A percentile compares a stretch with the other conserved stretches of the same genome.
These are phyloP conservation scores for Hanseniaspora jakobsenii DNA, from an alignment of 805 yeast genomes.

Conservation along the genomic window DNA sequence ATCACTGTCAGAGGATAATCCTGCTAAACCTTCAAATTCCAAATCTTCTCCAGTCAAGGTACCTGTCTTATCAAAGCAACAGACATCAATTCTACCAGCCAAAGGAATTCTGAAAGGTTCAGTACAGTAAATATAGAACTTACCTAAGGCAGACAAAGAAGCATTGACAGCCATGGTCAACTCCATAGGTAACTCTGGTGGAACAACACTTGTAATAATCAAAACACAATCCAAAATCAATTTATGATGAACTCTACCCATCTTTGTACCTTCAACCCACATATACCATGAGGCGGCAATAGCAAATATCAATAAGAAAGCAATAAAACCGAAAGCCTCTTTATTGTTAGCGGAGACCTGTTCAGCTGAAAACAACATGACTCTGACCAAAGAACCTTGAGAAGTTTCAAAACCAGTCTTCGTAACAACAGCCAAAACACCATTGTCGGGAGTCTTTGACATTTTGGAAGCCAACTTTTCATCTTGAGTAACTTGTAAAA, in stretches of 20 bases:
- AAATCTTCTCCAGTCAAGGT: constrained; percentile 94
- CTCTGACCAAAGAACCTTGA: constrained; percentile 93
- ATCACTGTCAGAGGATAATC: constrained; percentile 41
- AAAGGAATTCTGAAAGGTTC: constrained; percentile 96
- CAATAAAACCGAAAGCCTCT: constrained; percentile 85
- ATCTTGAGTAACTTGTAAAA: constrained; percentile 76
- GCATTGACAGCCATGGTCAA: constrained; percentile 94
- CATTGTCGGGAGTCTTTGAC: constrained; percentile 66
- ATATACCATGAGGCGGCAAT: constrained; percentile 94
- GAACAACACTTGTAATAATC: constrained; percentile 93
- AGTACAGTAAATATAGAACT: constrained; percentile 85
- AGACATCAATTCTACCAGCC: constrained; percentile 95
- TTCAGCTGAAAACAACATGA: constrained; percentile 94
- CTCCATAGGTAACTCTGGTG: constrained; percentile 98
- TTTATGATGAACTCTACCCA: constrained; percentile 92
- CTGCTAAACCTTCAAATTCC: constrained; percentile 92
- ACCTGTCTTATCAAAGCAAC: constrained; percentile 98
- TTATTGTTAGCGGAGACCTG: constrained; percentile 91
- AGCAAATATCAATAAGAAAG: constrained; percentile 82
- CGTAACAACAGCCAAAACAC: constrained; percentile 80
- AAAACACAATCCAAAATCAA: constrained; percentile 89
- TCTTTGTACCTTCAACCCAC: constrained; percentile 92
- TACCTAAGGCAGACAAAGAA: constrained; percentile 76
- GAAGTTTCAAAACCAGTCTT: constrained; percentile 98
- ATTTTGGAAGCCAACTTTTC: constrained; percentile 38